Conservation (phyloP, 1,284 basidiomycete species). For the Rugosomyces carneus region DNA sequence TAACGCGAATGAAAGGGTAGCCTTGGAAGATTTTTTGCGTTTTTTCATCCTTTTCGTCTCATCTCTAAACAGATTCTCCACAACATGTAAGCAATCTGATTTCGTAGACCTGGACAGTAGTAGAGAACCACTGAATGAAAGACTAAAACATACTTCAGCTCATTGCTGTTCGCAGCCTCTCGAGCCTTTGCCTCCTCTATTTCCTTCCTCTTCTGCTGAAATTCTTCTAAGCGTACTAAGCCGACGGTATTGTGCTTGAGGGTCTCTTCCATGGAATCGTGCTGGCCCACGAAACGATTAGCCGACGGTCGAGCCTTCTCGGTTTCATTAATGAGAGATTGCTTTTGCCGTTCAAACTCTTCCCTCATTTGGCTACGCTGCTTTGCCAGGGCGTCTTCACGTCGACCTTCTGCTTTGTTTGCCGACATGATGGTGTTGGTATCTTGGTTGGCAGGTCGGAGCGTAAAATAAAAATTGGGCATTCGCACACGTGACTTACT, state of each 20-base stretch:
- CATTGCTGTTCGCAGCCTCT: constrained; percentile 78
- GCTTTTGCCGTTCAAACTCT: constrained; percentile 86
- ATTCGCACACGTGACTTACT: constrained; percentile 19
- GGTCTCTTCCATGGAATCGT: constrained; percentile 92
- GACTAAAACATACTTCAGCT: constrained; percentile 72
- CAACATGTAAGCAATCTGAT: constrained; percentile 57
- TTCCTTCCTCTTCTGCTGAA: constrained; percentile 82
- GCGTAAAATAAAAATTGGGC: constrained; percentile 14
- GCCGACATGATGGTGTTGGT: constrained; percentile 44
- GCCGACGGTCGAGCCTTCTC: constrained; percentile 79
- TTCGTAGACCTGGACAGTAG: constrained; percentile 16
- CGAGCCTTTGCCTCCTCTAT: constrained; percentile 90
- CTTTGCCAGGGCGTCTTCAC: constrained; percentile 75
- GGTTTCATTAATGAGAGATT: constrained; percentile 74
- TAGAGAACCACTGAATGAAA: constrained; percentile 13
- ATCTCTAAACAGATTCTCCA: constrained; percentile 81
- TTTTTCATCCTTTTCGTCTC: constrained; percentile 87
- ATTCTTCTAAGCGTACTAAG: constrained; percentile 89
- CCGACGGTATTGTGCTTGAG: constrained; percentile 94
- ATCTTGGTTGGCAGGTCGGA: neutral
- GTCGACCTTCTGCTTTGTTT: constrained; percentile 68
- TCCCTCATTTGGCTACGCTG: constrained; percentile 79
- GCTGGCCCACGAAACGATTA: constrained; percentile 89
- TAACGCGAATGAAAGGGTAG: constrained; percentile 85
- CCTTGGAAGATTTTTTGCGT: constrained; percentile 77